These are phyloP conservation scores for Pichia nanzhaoensis DNA, from an alignment of 805 yeast species.

Conservation along the genomic window DNA sequence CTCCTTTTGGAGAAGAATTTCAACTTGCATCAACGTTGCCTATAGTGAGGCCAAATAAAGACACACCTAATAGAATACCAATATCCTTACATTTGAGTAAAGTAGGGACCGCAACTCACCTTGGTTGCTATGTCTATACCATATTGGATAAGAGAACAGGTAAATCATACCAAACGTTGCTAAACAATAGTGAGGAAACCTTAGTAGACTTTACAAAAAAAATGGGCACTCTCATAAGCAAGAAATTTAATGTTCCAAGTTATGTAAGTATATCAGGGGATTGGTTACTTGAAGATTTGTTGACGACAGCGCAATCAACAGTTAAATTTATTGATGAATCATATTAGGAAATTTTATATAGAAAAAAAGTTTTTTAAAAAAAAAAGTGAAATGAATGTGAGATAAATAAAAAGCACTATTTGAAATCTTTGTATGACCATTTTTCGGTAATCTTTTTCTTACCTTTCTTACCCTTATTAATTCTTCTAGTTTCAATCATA, in stretches of 20 bases:
- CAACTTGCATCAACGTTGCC: slow-evolving; percentile 22
- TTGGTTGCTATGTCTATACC: slow-evolving; percentile 42
- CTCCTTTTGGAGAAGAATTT: slow-evolving; percentile 24
- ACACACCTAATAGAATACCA: slow-evolving; percentile 23
- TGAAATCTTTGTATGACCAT: slow-evolving; percentile 89
- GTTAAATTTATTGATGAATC: slow-evolving; percentile 26
- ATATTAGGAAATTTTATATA: slow-evolving; percentile 9
- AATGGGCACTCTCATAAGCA: slow-evolving; percentile 35
- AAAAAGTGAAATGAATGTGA: neutral
- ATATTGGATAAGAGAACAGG: slow-evolving; percentile 29
- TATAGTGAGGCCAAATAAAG: slow-evolving; percentile 15
- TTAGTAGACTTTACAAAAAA: slow-evolving; percentile 38
- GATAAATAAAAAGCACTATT: slow-evolving; percentile 29
- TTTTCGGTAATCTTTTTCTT: slow-evolving; percentile 78
- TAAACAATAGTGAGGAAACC: slow-evolving; percentile 36
- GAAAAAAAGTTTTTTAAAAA: neutral
- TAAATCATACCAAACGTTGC: slow-evolving; percentile 34
- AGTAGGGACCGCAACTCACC: slow-evolving; percentile 23
- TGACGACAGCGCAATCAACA: slow-evolving; percentile 22
- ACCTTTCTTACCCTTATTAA: slow-evolving; percentile 57
- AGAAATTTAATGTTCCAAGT: slow-evolving; percentile 36
- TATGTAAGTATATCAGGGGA: slow-evolving; percentile 41
- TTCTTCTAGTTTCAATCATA: slow-evolving; percentile 75
- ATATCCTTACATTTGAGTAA: slow-evolving; percentile 33
- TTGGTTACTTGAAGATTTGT: slow-evolving; percentile 30